phyloP scores from a whole-genome alignment of 1,284 basidiomycete genomes.

The Mycosarcoma mackinlayi region DNA sequence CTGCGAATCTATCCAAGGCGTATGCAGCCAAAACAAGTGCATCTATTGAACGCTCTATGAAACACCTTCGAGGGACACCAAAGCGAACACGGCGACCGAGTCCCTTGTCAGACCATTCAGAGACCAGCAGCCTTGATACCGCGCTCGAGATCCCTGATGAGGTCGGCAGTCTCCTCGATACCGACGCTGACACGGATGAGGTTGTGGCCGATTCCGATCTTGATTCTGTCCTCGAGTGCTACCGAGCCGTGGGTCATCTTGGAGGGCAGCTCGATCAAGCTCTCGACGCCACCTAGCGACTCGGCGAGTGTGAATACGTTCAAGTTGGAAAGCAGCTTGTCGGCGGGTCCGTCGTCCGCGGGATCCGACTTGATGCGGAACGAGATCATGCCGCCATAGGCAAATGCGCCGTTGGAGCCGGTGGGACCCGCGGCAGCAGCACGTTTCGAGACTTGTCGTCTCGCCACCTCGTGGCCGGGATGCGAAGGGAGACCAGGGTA shows the following conservation, averaged over 20 bases:
- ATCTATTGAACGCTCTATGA: too few relatives aligned
- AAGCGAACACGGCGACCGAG: too few relatives aligned
- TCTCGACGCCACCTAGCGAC: conserved; percentile 90
- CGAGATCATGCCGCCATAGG: conserved; percentile 71
- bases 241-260: conserved; percentile 71
- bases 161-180: conserved; percentile 85
- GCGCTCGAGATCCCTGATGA: conserved; percentile 79
- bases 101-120: conserved; percentile 2
- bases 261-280: conserved; percentile 77
- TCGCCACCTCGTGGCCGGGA: conserved; percentile 54
- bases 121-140: conserved; percentile 72
- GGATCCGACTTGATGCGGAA: conserved; percentile 68
- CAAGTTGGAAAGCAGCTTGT: conserved; percentile 78
- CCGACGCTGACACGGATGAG: conserved; percentile 87
- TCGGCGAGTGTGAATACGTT: conserved; percentile 87
- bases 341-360: conserved; percentile 71
- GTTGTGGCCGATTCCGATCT: conserved; percentile 77
- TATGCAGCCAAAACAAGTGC: too few relatives aligned
- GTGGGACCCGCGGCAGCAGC: conserved; percentile 42
- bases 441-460: conserved; percentile 51
- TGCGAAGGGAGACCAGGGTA: conserved; percentile 78
- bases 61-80: too few relatives aligned
- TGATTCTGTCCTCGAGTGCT: conserved; percentile 75
- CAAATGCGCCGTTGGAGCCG: conserved; percentile 38
- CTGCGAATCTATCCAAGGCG: too few relatives aligned